phyloP scores from a whole-genome alignment of 306 rosid species.

The Cicer chorassanicum region DNA sequence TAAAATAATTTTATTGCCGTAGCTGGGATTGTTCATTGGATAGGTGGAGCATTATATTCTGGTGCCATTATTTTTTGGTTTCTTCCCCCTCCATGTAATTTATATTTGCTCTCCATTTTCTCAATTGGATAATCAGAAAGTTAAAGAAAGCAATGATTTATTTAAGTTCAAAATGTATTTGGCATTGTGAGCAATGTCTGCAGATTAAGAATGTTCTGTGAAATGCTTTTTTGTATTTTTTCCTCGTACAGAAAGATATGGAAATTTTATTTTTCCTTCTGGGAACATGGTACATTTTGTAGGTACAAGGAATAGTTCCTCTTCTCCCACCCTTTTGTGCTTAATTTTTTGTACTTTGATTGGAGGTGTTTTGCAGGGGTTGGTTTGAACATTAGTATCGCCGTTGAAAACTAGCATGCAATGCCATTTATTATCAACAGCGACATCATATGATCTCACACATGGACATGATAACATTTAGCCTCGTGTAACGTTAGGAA shows the following conservation, averaged over 20 bases:
- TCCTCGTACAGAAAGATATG: constrained; percentile 35
- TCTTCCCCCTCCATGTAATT: constrained; percentile 42
- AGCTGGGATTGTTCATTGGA: constrained; percentile 44
- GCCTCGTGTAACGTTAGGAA: background rate
- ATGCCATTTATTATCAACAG: background rate
- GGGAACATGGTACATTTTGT: background rate
- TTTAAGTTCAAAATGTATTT: constrained; percentile 61
- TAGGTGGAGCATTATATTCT: constrained; percentile 49
- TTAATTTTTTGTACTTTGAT: background rate
- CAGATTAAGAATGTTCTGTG: constrained; percentile 65
- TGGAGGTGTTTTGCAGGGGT: background rate
- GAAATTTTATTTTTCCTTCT: constrained; percentile 26
- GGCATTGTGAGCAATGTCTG: constrained; percentile 57
- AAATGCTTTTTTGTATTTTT: constrained; percentile 51
- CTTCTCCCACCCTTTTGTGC: background rate
- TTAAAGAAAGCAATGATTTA: constrained; percentile 61
- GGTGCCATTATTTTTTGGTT: constrained; percentile 58
- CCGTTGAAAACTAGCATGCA: background rate
- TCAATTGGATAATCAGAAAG: constrained; percentile 52
- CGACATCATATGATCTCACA: background rate
- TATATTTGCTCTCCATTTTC: constrained; percentile 46
- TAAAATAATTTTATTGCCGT: constrained; percentile 21
- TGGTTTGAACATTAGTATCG: background rate
- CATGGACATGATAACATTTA: background rate
- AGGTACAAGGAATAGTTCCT: background rate